These are phyloP conservation scores for Gastrolobium bilobum DNA, from an alignment of 306 rosid genomes.

Conservation along the genomic window DNA sequence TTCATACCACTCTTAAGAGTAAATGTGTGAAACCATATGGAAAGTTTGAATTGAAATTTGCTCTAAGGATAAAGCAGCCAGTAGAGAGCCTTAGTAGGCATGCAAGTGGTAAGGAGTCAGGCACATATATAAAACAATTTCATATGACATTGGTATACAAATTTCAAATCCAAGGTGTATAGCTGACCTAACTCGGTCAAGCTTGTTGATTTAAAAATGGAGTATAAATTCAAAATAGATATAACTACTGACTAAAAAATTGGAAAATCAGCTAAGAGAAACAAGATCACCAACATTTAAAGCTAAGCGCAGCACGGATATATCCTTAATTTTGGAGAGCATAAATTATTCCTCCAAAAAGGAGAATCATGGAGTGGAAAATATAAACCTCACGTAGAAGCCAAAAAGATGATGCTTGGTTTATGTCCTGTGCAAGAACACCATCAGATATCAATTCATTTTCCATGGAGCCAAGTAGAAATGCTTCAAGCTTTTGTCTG, in stretches of 20 bases:
- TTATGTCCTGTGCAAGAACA: constrained; percentile 93
- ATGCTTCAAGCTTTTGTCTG: constrained; percentile 98
- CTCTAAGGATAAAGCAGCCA: constrained; percentile 12
- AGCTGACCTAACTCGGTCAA: constrained; percentile 28
- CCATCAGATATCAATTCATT: constrained; percentile 90
- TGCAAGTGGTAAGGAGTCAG: not conserved
- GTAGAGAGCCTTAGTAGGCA: not conserved
- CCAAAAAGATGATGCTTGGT: constrained; percentile 96
- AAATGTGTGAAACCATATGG: not conserved
- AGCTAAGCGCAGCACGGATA: not conserved
- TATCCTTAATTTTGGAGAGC: constrained; percentile 40
- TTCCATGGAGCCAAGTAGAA: constrained; percentile 85
- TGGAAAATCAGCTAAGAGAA: constrained; percentile 14
- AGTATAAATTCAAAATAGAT: constrained; percentile 1
- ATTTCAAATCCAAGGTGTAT: not conserved
- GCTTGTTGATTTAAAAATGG: not conserved
- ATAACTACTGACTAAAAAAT: not conserved
- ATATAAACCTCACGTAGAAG: constrained; percentile 82
- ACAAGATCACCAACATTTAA: constrained; percentile 21
- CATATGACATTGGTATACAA: not conserved
- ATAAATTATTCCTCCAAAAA: constrained; percentile 30
- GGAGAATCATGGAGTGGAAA: constrained; percentile 34
- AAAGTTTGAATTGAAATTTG: not conserved
- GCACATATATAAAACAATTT: not conserved
- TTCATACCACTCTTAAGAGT: not conserved